A percentile compares a stretch with the other conserved stretches of the same genome.
phyloP scores from a whole-genome alignment of 2,329 filamentous ascomycete genomes.

The Rutstroemia sp. region DNA sequence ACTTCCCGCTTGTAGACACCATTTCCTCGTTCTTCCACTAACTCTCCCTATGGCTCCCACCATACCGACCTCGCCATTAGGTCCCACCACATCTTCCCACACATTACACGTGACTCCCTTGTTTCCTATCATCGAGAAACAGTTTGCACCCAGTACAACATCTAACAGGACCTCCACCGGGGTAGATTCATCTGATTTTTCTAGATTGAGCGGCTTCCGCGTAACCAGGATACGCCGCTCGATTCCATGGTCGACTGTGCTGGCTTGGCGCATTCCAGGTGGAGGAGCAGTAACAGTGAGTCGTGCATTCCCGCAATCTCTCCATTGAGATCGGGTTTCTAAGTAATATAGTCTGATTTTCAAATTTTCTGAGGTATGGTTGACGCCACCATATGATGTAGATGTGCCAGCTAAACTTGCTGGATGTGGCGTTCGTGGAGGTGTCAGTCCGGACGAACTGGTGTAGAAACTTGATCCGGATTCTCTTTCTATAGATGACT shows the following conservation, averaged over 20 bases:
- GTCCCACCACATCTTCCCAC: constrained; percentile 24
- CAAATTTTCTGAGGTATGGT: constrained; percentile 67
- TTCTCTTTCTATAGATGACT: constrained; percentile 59
- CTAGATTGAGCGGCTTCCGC: constrained; percentile 38
- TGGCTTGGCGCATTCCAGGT: constrained; percentile 49
- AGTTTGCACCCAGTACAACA: constrained; percentile 18
- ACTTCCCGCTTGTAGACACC: constrained; percentile 22
- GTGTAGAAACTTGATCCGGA: constrained; percentile 37
- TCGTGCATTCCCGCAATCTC: constrained; percentile 78
- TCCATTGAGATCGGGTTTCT: constrained; percentile 73
- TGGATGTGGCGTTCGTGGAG: constrained; percentile 21
- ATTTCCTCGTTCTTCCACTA: constrained; percentile 22
- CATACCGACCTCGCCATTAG: constrained; percentile 23
- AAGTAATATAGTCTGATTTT: constrained; percentile 83
- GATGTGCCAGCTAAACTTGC: constrained; percentile 20
- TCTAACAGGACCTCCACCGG: constrained; percentile 14
- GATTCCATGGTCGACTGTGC: constrained; percentile 54
- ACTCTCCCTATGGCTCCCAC: constrained; percentile 22
- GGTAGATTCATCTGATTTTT: constrained; percentile 8
- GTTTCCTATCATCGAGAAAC: constrained; percentile 20
- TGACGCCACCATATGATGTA: constrained; percentile 36
- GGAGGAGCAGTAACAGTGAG: constrained; percentile 77
- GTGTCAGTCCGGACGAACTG: constrained; percentile 33
- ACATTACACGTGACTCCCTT: constrained; percentile 23
- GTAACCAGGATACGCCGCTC: constrained; percentile 83